phyloP scores from a whole-genome alignment of 495 filamentous ascomycete species.

The Tuber indicum region DNA sequence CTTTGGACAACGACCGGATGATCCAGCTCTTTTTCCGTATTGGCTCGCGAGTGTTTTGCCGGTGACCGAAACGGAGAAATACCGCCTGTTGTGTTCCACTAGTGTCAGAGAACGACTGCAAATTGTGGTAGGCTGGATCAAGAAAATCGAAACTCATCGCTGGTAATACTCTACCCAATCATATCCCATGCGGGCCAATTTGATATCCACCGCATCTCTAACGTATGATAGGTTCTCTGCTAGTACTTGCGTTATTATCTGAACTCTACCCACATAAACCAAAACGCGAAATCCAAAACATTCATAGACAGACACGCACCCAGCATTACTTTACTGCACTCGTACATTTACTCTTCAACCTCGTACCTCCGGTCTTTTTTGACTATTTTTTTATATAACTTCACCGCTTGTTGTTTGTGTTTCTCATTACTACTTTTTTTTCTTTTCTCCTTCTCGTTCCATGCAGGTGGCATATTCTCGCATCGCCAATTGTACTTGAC shows the following conservation, averaged over 20 bases:
- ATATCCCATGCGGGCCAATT: slow-evolving; percentile 12
- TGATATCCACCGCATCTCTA: slow-evolving; percentile 13
- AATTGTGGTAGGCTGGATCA: slow-evolving; percentile 68
- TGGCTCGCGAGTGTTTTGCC: slow-evolving; percentile 84
- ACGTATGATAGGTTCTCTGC: slow-evolving; percentile 37
- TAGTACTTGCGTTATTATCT: slow-evolving; percentile 41
- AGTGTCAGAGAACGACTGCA: slow-evolving; percentile 77
- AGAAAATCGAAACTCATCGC: slow-evolving; percentile 61
- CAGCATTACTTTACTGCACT: not conserved
- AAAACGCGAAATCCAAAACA: slow-evolving; percentile 3
- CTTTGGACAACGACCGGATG: slow-evolving; percentile 70
- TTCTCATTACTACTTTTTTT: slow-evolving; percentile 8
- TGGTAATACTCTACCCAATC: slow-evolving; percentile 53
- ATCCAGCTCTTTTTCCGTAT: slow-evolving; percentile 74
- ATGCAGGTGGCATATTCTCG: not conserved
- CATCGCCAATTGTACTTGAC: not conserved
- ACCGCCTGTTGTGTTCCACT: slow-evolving; percentile 59
- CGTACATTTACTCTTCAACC: not conserved
- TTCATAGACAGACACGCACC: slow-evolving; percentile 24
- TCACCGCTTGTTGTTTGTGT: slow-evolving; percentile 20
- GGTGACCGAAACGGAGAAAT: slow-evolving; percentile 70
- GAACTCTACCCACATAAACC: slow-evolving; percentile 10
- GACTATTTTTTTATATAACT: slow-evolving; percentile 21
- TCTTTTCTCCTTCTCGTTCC: not conserved
- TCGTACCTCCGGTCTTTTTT: not conserved